These are phyloP conservation scores for Lagenidium giganteum DNA, from an alignment of 352 stramenopile species.

Conservation along the genomic window DNA sequence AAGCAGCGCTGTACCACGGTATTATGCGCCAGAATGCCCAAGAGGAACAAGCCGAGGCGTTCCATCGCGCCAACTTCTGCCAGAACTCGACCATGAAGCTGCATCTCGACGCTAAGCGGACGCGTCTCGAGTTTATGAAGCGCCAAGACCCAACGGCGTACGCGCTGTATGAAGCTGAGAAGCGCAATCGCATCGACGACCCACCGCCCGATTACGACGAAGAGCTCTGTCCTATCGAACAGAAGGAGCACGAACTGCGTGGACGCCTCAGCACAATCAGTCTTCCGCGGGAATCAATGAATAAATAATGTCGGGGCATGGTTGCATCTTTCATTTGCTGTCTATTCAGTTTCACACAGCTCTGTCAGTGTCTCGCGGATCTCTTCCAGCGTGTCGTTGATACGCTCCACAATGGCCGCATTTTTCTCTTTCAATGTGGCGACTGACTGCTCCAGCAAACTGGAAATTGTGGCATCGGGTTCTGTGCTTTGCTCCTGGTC, in stretches of 20 bases:
- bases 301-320: no score
- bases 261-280: conserved; percentile 33
- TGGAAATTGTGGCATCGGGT: conserved; percentile 28
- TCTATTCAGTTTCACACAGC: conserved; percentile 22
- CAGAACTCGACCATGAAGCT: conserved; percentile 59
- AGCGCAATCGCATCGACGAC: conserved; percentile 27
- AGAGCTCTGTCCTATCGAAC: conserved; percentile 25
- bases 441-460: conserved; percentile 50
- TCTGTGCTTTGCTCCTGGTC: conserved; percentile 30
- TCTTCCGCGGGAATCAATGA: no score
- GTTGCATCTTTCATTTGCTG: not conserved
- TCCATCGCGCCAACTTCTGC: conserved; percentile 29
- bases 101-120: conserved; percentile 58
- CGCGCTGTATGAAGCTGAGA: conserved; percentile 28
- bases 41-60: conserved; percentile 39
- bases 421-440: conserved; percentile 38
- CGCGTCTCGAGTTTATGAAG: conserved; percentile 44
- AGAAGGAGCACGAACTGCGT: conserved; percentile 36
- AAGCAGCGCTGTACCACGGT: conserved; percentile 35
- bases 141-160: conserved; percentile 38
- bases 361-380: conserved; percentile 31
- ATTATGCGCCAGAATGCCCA: conserved; percentile 52
- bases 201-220: conserved; percentile 28
- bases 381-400: conserved; percentile 67
- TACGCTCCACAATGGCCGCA: conserved; percentile 38